Base-by-base conservation (phyloP, 495 filamentous ascomycete genomes). In the Tuber borchii region DNA sequence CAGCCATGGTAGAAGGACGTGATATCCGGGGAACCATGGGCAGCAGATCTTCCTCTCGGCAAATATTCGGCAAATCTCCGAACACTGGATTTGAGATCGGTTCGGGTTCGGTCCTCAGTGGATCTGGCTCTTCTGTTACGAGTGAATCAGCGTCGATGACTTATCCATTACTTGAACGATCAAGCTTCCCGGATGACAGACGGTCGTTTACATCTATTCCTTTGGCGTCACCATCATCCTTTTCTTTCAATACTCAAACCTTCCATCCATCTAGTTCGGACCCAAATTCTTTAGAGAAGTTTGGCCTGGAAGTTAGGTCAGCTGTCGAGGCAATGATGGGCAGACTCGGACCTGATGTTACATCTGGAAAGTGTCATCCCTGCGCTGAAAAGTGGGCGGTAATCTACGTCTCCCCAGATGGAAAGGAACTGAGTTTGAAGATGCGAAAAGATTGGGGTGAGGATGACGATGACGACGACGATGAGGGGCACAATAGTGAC, bases 321-420 rank as follows among this genome's bases (percentile, higher is more conserved):
- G 89, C 89, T 19, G 86, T 91, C 75, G 87, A 90, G 68, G 89
- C 92, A 76, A 91, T 93, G 91, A 84, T 82, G 42, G 88, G 90
- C 61, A 85, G 86, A 40, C 83, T 92, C 45, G 90, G 91, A 46
- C 77, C 85, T 20, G 90, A 92, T 45, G 88, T 83, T 37, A 84
- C 87, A 20, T 86, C 88, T 73, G 91, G 91, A 31, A 84, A 86
- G 20, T 91, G 89, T 56, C 91, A 93, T 83, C 91, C 91, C 20
- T 92, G 90, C 78, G 91, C 90, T 19, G 91, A 92, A 82, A 84
- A 87, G 68, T 93, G 91, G 91, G 87, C 90, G 1, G 88, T 95
- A 37, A 86, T 96, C 42, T 94, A 93, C 74, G 88, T 96, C 78
- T 90, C 91, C 2, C 84, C 88, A 22, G 89, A 94, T 85, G 92